Evolutionary conservation across 2,329 filamentous ascomycete genomes (phyloP).

Genomic region (Fusarium albosuccineum): DNA sequence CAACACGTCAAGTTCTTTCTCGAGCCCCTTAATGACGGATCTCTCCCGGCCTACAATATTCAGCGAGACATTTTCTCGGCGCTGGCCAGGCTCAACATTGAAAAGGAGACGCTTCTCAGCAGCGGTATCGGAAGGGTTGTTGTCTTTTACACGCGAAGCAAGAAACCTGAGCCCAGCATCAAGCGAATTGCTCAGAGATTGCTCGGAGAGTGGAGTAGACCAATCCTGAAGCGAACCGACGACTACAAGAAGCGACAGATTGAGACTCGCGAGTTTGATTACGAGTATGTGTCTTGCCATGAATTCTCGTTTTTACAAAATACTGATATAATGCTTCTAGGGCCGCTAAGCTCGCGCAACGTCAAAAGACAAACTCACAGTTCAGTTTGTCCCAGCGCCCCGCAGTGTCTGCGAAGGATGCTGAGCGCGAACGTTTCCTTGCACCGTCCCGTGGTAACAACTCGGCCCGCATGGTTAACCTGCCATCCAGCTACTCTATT

Average conservation of each 20-base stretch:
- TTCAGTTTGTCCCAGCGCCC: conserved; percentile 66
- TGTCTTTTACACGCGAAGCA: conserved; percentile 96
- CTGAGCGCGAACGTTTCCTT: conserved; percentile 70
- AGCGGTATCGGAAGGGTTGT: conserved; percentile 97
- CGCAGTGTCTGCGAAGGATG: conserved; percentile 58
- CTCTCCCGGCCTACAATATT: conserved; percentile 95
- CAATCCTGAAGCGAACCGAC: conserved; percentile 92
- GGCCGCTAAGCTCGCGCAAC: conserved; percentile 66
- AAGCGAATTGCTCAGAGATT: conserved; percentile 94
- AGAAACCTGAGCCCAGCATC: conserved; percentile 87
- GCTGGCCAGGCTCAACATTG: conserved; percentile 83
- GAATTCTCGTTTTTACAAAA: not conserved
- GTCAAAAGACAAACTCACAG: conserved; percentile 61
- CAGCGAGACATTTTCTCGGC: conserved; percentile 93
- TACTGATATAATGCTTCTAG: conserved; percentile 51
- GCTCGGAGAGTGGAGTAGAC: conserved; percentile 95
- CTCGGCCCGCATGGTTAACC: conserved; percentile 67
- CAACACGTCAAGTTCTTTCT: conserved; percentile 98
- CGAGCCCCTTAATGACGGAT: conserved; percentile 93
- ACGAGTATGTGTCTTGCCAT: conserved; percentile 62
- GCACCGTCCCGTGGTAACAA: conserved; percentile 68
- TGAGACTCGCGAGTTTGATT: conserved; percentile 73
- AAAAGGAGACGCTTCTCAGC: conserved; percentile 89
- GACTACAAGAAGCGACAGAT: conserved; percentile 90
- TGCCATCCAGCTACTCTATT: conserved; percentile 70